Conservation (phyloP, 1,284 basidiomycete genomes). For the Ustilago bromivora region DNA sequence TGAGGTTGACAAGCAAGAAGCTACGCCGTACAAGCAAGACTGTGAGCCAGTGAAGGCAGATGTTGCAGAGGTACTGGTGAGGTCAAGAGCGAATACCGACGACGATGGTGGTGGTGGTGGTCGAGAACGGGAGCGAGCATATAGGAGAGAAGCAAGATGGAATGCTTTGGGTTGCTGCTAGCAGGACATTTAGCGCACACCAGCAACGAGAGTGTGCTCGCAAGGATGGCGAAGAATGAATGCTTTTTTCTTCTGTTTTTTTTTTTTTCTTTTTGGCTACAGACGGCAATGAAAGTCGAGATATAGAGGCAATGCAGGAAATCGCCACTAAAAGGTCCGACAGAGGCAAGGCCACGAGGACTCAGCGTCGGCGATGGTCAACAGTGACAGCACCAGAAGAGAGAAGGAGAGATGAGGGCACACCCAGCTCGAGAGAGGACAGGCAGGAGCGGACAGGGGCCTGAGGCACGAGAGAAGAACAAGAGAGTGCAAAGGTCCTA, state of each 20-base stretch:
- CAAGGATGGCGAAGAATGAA: constrained; percentile 8
- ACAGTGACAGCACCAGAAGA: neutral
- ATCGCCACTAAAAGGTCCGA: constrained; percentile 3
- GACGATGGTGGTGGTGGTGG: neutral
- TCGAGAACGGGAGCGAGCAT: neutral
- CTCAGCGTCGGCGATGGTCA: neutral
- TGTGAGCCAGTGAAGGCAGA: neutral
- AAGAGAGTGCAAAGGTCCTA: neutral
- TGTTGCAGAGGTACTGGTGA: neutral
- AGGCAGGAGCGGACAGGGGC: constrained; percentile 11
- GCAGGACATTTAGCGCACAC: too few relatives aligned
- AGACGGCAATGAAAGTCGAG: constrained; percentile 2
- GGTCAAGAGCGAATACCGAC: neutral
- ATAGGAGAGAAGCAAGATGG: constrained; percentile 6
- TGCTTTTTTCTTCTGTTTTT: too few relatives aligned
- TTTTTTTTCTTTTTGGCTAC: neutral
- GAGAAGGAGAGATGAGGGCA: constrained; percentile 4
- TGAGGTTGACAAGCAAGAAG: neutral
- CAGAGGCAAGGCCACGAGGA: constrained; percentile 1
- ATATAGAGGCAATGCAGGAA: constrained; percentile 11
- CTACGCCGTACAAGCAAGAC: neutral
- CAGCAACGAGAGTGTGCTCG: neutral
- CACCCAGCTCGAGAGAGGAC: constrained; percentile 9
- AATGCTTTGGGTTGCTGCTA: neutral
- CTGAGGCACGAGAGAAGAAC: constrained; percentile 7